Base-by-base conservation (phyloP, 2,329 filamentous ascomycete species). In the Lanzia echinophila region DNA sequence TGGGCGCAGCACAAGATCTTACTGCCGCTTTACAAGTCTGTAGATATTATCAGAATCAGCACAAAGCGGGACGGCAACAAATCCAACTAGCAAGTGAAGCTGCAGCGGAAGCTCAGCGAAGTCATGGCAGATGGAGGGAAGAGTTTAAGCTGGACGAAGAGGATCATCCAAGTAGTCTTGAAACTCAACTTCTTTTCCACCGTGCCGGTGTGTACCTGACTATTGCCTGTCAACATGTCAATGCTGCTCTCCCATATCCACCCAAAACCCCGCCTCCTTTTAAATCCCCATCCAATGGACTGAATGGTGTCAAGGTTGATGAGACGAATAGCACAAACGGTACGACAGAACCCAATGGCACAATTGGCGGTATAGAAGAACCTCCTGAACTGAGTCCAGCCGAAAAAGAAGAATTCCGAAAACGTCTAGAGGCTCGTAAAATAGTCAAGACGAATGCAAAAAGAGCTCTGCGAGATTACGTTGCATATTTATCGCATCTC, bases 141-240 rank as follows among this genome's bases (percentile, higher is more conserved):
- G 75, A 79, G 34, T 68, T 73, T 46, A 78, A 76, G 57, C 64
- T 82, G 36, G 73, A 77, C 47, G 81, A 84, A 50, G 77, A 79
- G 61, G 77, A 87, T 57, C 87, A 91, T 60, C 88, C 88, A 13
- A 86, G 77, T 62, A 88, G 88, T 66, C 73, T 91, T 58, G 85
- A 89, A 66, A 76, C 79, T 46, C 89, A 94, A 65, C 69, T 94
- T 4, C 70, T 88, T 4, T 92, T 94, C 67, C 86, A 91, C 61
- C 80, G 89, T 44, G 89, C 83, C 1, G 80, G 81, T 5, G 82
- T 83, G 5, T 87, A 91, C 67, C 73, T 95, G 34, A 81, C 79
- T 3, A 75, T 90, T 63, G 87, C 89, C 12, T 88, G 82, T 63
- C 75, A 83, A 54, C 73, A 84, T 63, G 79, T 90, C 42, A 71